Conservation (phyloP, 108 stramenopile species). For the Thalassiosira profunda region DNA sequence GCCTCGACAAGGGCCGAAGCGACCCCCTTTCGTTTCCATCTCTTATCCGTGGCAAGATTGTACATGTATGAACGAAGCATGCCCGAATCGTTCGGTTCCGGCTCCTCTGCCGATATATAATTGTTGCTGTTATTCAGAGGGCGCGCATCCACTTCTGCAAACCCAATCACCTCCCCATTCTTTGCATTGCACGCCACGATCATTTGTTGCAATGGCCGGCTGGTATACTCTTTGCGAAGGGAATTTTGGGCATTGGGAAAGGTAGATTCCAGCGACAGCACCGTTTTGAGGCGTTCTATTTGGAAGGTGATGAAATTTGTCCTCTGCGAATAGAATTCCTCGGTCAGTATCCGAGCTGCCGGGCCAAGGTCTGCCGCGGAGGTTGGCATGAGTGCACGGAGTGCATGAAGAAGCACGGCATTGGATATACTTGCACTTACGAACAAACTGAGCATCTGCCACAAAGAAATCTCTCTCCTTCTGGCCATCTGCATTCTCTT, state of each 20-base stretch:
- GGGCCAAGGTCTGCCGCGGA: slow-evolving; percentile 45
- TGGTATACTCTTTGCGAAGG: neutral
- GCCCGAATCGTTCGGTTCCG: neutral
- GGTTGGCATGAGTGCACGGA: neutral
- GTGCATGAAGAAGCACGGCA: neutral
- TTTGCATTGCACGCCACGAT: slow-evolving; percentile 64
- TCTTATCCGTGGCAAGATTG: slow-evolving; percentile 71
- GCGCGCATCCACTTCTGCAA: slow-evolving; percentile 70
- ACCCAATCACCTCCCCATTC: slow-evolving; percentile 56
- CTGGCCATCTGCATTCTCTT: no score
- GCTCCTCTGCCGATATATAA: neutral
- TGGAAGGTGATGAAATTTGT: slow-evolving; percentile 70
- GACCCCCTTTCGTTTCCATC: slow-evolving; percentile 62
- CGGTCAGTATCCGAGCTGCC: slow-evolving; percentile 67
- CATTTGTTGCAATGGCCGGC: slow-evolving; percentile 49
- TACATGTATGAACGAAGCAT: slow-evolving; percentile 74
- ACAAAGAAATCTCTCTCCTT: slow-evolving; percentile 28
- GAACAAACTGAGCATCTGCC: slow-evolving; percentile 42
- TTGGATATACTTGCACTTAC: slow-evolving; percentile 30
- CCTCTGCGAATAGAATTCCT: slow-evolving; percentile 66
- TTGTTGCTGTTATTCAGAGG: slow-evolving; percentile 11
- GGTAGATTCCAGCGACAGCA: slow-evolving; percentile 60
- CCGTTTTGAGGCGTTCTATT: slow-evolving; percentile 66
- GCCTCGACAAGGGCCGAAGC: slow-evolving; percentile 57
- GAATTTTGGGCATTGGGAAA: slow-evolving; percentile 44